Percentiles rank a stretch among this genome's conserved stretches.
Conservation (phyloP, 2,329 filamentous ascomycete species). For the Aureobasidium sp. region DNA sequence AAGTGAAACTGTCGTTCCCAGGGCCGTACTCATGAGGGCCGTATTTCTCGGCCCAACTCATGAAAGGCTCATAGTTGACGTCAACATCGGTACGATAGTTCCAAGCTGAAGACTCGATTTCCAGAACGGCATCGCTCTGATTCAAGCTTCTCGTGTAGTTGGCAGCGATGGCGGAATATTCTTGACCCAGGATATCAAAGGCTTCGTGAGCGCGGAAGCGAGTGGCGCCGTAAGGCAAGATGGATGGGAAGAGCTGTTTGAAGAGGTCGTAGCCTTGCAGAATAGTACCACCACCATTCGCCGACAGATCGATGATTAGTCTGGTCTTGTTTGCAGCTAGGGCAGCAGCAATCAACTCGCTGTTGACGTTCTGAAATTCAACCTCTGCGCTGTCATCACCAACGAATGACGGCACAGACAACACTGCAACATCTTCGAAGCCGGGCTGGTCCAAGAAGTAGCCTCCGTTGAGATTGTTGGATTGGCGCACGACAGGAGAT, state of each 20-base stretch:
- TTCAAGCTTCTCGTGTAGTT: conserved; percentile 24
- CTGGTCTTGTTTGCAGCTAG: conserved; percentile 47
- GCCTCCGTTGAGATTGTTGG: conserved; percentile 36
- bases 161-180: conserved; percentile 28
- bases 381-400: conserved; percentile 22
- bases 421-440: conserved; percentile 38
- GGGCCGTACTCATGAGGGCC: conserved; percentile 32
- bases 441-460: conserved; percentile 38
- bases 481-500: conserved; percentile 30
- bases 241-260: conserved; percentile 45
- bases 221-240: conserved; percentile 41
- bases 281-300: conserved; percentile 52
- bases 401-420: conserved; percentile 36
- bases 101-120: conserved; percentile 34
- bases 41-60: conserved; percentile 39
- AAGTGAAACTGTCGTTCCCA: conserved; percentile 48
- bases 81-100: conserved; percentile 40
- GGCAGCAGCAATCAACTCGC: conserved; percentile 34
- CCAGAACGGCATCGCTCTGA: conserved; percentile 32
- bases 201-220: conserved; percentile 43
- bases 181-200: conserved; percentile 36
- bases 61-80: conserved; percentile 41
- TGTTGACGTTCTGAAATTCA: conserved; percentile 34
- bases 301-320: conserved; percentile 50
- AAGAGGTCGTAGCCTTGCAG: conserved; percentile 55